Conservation (phyloP, 176 grass and related monocot species). For the Paspalum vaginatum region DNA sequence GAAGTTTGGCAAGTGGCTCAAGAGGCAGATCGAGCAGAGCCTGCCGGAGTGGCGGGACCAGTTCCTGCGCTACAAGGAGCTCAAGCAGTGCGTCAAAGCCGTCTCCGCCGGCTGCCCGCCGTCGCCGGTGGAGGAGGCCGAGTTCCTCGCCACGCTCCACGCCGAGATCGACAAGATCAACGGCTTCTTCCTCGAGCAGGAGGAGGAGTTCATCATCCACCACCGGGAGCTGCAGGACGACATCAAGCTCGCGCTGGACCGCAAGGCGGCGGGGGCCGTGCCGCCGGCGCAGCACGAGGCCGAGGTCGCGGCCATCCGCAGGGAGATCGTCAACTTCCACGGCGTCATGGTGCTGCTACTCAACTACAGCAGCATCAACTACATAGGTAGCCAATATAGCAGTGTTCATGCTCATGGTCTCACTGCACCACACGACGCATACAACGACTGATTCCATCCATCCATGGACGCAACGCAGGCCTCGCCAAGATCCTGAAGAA, state of each 20-base stretch:
- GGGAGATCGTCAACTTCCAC: slow-evolving; percentile 79
- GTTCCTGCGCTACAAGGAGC: slow-evolving; percentile 87
- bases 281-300: slow-evolving; percentile 36
- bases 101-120: slow-evolving; percentile 47
- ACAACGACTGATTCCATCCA: too few species aligned
- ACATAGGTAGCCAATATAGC: slow-evolving; percentile 30
- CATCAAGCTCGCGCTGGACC: slow-evolving; percentile 45
- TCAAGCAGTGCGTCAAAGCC: slow-evolving; percentile 69
- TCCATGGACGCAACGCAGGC: neutral
- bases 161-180: slow-evolving; percentile 79
- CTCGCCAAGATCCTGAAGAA: slow-evolving; percentile 91
- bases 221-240: slow-evolving; percentile 70
- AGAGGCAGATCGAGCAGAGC: slow-evolving; percentile 84
- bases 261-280: neutral
- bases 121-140: slow-evolving; percentile 48
- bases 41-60: slow-evolving; percentile 72
- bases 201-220: slow-evolving; percentile 84
- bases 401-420: too few species aligned
- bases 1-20: slow-evolving; percentile 89
- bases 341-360: slow-evolving; percentile 87
- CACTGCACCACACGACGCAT: too few species aligned
- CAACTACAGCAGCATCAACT: slow-evolving; percentile 96
- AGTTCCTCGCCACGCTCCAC: slow-evolving; percentile 64
- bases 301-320: slow-evolving; percentile 51
- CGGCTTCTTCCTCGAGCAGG: slow-evolving; percentile 87